A percentile compares a stretch with the other conserved stretches of the same genome.
Evolutionary conservation across 2,329 filamentous ascomycete species (phyloP).

Genomic region (Dactylellina haptotyla): DNA sequence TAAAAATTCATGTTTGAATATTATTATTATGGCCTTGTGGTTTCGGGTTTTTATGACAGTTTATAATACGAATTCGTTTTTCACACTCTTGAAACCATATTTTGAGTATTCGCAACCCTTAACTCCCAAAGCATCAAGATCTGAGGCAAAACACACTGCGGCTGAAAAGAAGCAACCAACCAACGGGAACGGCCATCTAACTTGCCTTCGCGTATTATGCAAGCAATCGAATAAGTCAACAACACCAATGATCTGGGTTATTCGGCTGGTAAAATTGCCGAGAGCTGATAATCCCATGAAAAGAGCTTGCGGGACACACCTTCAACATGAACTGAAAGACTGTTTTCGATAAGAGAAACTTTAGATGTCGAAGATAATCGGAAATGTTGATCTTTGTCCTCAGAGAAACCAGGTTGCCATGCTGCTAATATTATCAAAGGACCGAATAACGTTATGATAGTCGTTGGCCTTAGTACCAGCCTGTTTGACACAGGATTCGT

Average conservation of each 20-base stretch:
- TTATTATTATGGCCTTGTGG: slow-evolving; percentile 21
- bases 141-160: slow-evolving; percentile 13
- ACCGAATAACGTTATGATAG: slow-evolving; percentile 26
- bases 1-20: slow-evolving; percentile 7
- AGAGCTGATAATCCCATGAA: not conserved
- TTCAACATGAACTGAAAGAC: too few species aligned
- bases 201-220: not conserved
- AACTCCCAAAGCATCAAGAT: not conserved
- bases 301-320: not conserved
- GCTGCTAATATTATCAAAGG: not conserved
- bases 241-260: not conserved
- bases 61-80: slow-evolving; percentile 10
- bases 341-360: too few species aligned
- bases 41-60: slow-evolving; percentile 31
- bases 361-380: too few species aligned
- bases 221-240: not conserved
- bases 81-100: not conserved
- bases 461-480: not conserved
- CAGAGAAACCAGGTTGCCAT: too few species aligned
- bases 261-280: slow-evolving; percentile 25
- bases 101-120: not conserved
- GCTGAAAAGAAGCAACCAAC: slow-evolving; percentile 51
- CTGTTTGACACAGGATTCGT: too few species aligned
- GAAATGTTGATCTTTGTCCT: too few species aligned
- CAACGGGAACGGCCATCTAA: slow-evolving; percentile 4